A percentile compares a stretch with the other conserved stretches of the same genome.
Conservation (phyloP, 2,329 filamentous ascomycete species). For the Herpomyces periplanetae region DNA sequence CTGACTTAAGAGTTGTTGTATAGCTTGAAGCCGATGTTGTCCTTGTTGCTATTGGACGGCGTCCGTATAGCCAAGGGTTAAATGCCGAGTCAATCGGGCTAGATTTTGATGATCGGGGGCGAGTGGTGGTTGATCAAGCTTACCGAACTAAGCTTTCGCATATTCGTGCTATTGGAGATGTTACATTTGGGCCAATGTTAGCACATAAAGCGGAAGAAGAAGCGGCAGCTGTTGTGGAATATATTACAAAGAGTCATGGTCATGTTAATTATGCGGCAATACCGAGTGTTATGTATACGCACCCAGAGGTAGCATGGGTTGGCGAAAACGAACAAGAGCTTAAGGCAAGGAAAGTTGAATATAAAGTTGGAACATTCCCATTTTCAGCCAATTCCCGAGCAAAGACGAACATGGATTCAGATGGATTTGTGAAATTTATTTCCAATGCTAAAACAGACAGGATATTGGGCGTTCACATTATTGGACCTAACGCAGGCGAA, state of each 20-base stretch:
- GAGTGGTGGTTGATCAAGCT: constrained; percentile 85
- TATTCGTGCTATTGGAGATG: constrained; percentile 83
- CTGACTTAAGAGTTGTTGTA: constrained; percentile 4
- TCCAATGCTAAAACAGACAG: constrained; percentile 85
- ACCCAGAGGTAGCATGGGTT: constrained; percentile 94
- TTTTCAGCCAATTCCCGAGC: constrained; percentile 93
- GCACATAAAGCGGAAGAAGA: constrained; percentile 98
- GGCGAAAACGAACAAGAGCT: constrained; percentile 88
- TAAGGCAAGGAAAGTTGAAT: constrained; percentile 56
- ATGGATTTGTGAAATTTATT: constrained; percentile 87
- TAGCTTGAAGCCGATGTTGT: constrained; percentile 78
- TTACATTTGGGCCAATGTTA: constrained; percentile 91
- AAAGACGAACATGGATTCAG: constrained; percentile 89
- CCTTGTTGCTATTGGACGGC: constrained; percentile 75
- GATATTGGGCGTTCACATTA: constrained; percentile 77
- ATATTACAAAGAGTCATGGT: constrained; percentile 85
- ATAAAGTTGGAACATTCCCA: constrained; percentile 72
- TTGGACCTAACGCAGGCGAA: constrained; percentile 57
- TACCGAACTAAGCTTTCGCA: constrained; percentile 93
- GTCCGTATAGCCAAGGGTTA: constrained; percentile 67
- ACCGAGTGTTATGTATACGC: constrained; percentile 95
- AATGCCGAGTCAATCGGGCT: constrained; percentile 76
- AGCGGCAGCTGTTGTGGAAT: constrained; percentile 70
- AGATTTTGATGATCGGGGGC: constrained; percentile 64
- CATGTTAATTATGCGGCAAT: constrained; percentile 98